Evolutionary conservation across 805 yeast genomes (phyloP).

Genomic region (Metschnikowia reukaufii): DNA sequence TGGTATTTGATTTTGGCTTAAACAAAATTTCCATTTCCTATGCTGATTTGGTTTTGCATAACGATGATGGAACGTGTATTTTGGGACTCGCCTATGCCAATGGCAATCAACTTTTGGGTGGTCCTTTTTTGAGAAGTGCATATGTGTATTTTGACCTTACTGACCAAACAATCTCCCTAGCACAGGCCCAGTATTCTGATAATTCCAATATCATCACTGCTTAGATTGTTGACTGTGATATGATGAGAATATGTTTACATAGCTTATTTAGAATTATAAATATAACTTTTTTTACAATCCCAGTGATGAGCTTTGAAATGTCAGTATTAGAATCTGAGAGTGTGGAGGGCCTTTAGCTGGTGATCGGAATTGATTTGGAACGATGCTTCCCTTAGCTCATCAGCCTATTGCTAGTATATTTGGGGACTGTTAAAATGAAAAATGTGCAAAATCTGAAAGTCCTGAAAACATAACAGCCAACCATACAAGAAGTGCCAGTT

Average conservation of each 20-base stretch:
- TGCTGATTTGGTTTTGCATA: slow-evolving; percentile 10
- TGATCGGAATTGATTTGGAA: no score
- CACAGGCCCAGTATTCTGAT: slow-evolving; percentile 11
- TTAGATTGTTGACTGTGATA: not conserved
- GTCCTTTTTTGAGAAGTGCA: slow-evolving; percentile 20
- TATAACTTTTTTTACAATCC: no score
- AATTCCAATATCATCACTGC: slow-evolving; percentile 14
- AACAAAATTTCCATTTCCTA: slow-evolving; percentile 11
- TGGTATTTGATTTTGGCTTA: slow-evolving; percentile 16
- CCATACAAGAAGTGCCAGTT: no score
- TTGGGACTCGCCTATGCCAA: slow-evolving; percentile 14
- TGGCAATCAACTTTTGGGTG: slow-evolving; percentile 17
- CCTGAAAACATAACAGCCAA: no score
- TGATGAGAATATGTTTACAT: not conserved
- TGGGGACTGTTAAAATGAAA: no score
- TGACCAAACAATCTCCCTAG: slow-evolving; percentile 18
- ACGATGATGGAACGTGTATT: slow-evolving; percentile 15
- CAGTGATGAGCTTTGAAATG: no score
- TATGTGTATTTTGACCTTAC: slow-evolving; percentile 21
- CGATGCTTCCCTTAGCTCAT: slow-evolving; percentile 17
- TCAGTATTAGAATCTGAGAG: no score
- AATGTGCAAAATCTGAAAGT: no score
- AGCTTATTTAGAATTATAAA: not conserved
- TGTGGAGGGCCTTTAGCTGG: no score
- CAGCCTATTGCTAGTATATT: slow-evolving; percentile 18